phyloP scores from a whole-genome alignment of 352 stramenopile species.

The Blastocystis sp. region DNA sequence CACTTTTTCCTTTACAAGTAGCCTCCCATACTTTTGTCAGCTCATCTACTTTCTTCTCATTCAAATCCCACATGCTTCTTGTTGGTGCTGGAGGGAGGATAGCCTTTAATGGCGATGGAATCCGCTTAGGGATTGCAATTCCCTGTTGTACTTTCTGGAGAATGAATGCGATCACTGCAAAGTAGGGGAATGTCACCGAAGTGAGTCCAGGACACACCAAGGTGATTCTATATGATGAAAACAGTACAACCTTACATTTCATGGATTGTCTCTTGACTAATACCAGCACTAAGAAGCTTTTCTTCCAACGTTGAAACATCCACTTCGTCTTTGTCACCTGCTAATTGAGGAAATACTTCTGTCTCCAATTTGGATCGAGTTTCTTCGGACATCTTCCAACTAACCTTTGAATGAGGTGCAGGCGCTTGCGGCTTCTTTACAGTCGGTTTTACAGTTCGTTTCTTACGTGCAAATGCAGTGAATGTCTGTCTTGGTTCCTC shows the following conservation, averaged over 20 bases:
- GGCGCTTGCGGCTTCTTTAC: not conserved
- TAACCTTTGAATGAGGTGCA: not conserved
- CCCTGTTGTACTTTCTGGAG: conserved; percentile 47
- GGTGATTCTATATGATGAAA: not conserved
- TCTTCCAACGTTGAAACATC: not conserved
- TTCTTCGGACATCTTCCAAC: not conserved
- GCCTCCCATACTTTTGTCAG: not conserved
- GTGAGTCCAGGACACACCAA: not conserved
- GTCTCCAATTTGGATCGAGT: not conserved
- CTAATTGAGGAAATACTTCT: not conserved
- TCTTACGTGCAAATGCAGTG: not conserved
- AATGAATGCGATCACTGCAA: conserved; percentile 27
- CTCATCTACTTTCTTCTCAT: not conserved
- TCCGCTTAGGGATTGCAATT: not conserved
- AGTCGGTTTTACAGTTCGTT: not conserved
- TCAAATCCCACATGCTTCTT: not conserved
- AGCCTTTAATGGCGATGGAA: not conserved
- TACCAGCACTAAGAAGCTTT: not conserved
- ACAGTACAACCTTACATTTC: not conserved
- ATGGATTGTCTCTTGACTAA: not conserved
- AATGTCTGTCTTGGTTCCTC: not conserved
- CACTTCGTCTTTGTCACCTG: not conserved
- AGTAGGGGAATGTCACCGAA: not conserved
- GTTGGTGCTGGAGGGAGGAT: not conserved
- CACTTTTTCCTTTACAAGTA: not conserved